Evolutionary conservation across 129 eudicot genomes (phyloP), one percentile per base, ranked within the genome.

Genomic region (Cynara cardunculus): DNA sequence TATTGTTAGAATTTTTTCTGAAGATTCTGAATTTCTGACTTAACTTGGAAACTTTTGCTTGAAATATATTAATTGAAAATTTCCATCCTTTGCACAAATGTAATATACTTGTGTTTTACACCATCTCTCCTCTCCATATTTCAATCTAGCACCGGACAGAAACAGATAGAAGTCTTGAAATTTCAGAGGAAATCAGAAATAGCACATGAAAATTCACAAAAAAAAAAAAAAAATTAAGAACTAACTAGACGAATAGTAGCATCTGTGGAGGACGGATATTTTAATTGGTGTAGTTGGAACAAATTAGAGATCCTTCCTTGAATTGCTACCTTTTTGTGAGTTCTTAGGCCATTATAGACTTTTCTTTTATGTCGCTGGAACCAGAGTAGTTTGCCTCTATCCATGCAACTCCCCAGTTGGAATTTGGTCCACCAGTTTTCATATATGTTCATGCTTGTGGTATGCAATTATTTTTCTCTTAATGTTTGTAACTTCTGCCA

Each of bases 391-490:
- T 53, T 53, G 64, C 64, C 21, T 53, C 64, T 16, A 53, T 53
- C 64, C 64, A 53, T 53, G 64, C 21, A 53, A 53, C 64, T 18
- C 64, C 64, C 22, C 22, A 0, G 64, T 53, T 53, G 64, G 64
- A 53, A 53, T 53, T 18, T 53, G 22, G 64, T 53, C 24, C 64
- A 53, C 64, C 21, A 18, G 64, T 53, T 53, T 53, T 53, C 79
- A 62, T 72, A 37, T 26, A 62, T 14, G 28, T 72, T 71, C 21
- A 75, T 75, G 41, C 74, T 62, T 65, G 53, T 81, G 80, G 32
- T 41, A 7, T 64, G 69, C 25, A 78, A 24, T 41, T 75, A 67
- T 66, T 80, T 25, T 35, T 35, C 59, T 83, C 59, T 46, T 46
- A 61, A 34, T 78, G 72, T 72, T 69, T 59, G 13, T 44, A 76